Evolutionary conservation across 2,329 filamentous ascomycete genomes (phyloP).

Genomic region (Colletotrichum chlorophyti): DNA sequence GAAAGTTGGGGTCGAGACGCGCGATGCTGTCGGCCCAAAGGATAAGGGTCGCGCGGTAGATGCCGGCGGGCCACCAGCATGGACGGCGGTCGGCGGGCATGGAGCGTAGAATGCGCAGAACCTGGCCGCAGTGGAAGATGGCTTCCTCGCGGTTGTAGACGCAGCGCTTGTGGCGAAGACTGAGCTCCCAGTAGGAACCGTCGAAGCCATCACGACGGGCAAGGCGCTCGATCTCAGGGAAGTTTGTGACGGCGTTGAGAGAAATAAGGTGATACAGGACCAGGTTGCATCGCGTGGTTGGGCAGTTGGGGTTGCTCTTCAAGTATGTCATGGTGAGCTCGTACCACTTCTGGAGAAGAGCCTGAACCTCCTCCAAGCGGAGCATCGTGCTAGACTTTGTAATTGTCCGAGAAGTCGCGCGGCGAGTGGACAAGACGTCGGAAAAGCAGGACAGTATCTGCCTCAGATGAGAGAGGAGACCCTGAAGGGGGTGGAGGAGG

Average conservation of each 20-base stretch:
- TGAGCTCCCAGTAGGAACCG: conserved; percentile 59
- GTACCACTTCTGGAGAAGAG: conserved; percentile 71
- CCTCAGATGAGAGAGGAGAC: conserved; percentile 67
- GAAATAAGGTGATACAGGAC: conserved; percentile 75
- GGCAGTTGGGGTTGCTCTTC: conserved; percentile 62
- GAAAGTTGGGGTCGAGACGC: conserved; percentile 40
- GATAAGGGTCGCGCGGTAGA: conserved; percentile 71
- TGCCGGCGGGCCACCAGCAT: conserved; percentile 73
- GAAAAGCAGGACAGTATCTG: conserved; percentile 72
- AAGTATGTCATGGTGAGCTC: conserved; percentile 64
- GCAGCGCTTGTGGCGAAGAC: conserved; percentile 66
- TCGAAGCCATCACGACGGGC: conserved; percentile 67
- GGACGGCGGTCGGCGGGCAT: conserved; percentile 69
- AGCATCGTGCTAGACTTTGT: conserved; percentile 66
- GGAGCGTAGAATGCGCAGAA: conserved; percentile 64
- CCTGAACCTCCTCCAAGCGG: conserved; percentile 69
- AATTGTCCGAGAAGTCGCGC: conserved; percentile 50
- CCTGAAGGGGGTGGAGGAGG: conserved; percentile 72
- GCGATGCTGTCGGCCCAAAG: conserved; percentile 68
- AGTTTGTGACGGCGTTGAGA: conserved; percentile 72
- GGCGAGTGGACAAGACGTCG: conserved; percentile 55
- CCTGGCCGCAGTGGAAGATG: conserved; percentile 72
- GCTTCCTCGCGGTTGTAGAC: conserved; percentile 69
- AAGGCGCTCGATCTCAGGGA: conserved; percentile 70
- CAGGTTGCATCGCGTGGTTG: conserved; percentile 69